Conservation (phyloP, 164 flowering plant species). For the Warburgia ugandensis region DNA sequence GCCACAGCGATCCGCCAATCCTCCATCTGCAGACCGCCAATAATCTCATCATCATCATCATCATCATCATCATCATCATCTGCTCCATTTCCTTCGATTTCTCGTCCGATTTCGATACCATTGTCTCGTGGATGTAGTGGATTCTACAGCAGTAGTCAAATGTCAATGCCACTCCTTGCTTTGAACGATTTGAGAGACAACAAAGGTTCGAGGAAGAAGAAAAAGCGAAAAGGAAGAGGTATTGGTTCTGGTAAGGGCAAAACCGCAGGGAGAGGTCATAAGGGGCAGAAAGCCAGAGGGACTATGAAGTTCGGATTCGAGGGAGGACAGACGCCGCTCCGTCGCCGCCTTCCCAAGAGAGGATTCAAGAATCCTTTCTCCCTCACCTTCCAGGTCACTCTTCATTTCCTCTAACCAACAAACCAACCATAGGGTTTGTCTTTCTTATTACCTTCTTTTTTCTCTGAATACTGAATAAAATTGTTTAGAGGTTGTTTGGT, state of each 20-base stretch:
- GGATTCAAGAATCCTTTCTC: conserved; percentile 87
- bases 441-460: too few relatives aligned
- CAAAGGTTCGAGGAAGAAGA: conserved; percentile 72
- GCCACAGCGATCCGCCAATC: conserved; percentile 18
- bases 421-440: too few relatives aligned
- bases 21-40: conserved; percentile 7
- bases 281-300: conserved; percentile 91
- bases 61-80: conserved; percentile 7
- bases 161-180: conserved; percentile 41
- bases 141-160: conserved; percentile 1
- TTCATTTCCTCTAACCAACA: too few relatives aligned
- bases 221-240: conserved; percentile 88
- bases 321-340: conserved; percentile 97
- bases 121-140: background rate
- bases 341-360: conserved; percentile 75
- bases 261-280: conserved; percentile 92
- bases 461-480: too few relatives aligned
- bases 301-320: conserved; percentile 77
- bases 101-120: background rate
- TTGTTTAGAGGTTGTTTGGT: too few relatives aligned
- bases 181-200: conserved; percentile 78
- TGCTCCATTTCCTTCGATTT: conserved; percentile 3
- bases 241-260: conserved; percentile 95
- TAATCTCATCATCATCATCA: too few relatives aligned
- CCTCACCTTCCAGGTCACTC: conserved; percentile 74